phyloP scores from a whole-genome alignment of 2,329 filamentous ascomycete species.

The Parafenestella ontariensis region DNA sequence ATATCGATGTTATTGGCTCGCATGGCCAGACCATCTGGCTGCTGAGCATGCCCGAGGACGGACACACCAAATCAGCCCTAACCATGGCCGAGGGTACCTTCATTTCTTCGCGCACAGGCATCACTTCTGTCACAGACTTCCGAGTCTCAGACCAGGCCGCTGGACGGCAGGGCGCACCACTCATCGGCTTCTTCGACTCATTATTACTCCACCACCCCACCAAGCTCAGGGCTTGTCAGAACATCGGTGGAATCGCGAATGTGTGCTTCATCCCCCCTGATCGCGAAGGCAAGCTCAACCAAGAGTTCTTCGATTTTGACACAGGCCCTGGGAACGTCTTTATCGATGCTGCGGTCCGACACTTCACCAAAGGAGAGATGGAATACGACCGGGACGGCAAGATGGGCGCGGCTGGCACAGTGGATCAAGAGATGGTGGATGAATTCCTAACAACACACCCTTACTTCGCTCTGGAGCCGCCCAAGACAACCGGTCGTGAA shows the following conservation, averaged over 20 bases:
- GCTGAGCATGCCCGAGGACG: conserved; percentile 13
- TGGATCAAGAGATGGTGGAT: conserved; percentile 61
- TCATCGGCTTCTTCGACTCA: conserved; percentile 67
- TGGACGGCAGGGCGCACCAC: conserved; percentile 64
- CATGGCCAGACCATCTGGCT: conserved; percentile 68
- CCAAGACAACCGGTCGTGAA: conserved; percentile 67
- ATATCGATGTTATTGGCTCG: conserved; percentile 63
- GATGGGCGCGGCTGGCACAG: conserved; percentile 59
- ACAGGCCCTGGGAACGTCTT: conserved; percentile 64
- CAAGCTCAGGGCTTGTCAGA: conserved; percentile 65
- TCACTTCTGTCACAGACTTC: conserved; percentile 67
- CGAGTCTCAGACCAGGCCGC: conserved; percentile 64
- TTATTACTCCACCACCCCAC: conserved; percentile 63
- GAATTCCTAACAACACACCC: conserved; percentile 50
- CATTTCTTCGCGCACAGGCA: conserved; percentile 61
- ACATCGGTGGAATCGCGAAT: conserved; percentile 68
- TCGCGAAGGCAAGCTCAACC: conserved; percentile 35
- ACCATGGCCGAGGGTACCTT: conserved; percentile 65
- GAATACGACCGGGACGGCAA: conserved; percentile 62
- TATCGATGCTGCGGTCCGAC: conserved; percentile 62
- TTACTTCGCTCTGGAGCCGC: conserved; percentile 61
- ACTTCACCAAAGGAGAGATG: conserved; percentile 58
- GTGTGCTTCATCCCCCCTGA: conserved; percentile 66
- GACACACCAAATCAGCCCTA: conserved; percentile 52
- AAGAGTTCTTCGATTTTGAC: conserved; percentile 56